These are phyloP conservation scores for Paraconiothyrium sp. DNA, from an alignment of 2,329 filamentous ascomycete species.

Conservation along the genomic window DNA sequence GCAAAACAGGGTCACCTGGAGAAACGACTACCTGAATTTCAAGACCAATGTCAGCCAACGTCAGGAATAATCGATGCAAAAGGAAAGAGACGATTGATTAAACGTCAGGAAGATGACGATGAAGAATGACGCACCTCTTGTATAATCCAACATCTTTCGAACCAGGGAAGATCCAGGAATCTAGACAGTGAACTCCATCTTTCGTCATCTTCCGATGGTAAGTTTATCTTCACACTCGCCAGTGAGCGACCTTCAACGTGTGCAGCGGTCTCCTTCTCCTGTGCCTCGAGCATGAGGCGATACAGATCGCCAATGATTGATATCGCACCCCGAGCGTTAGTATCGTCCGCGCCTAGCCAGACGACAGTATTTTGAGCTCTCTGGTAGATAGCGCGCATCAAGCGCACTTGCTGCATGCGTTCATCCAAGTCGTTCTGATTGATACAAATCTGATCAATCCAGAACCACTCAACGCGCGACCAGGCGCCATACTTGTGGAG, in stretches of 20 bases:
- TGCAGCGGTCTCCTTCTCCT: not conserved
- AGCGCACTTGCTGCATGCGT: constrained; percentile 28
- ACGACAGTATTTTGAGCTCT: constrained; percentile 22
- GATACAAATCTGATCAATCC: constrained; percentile 35
- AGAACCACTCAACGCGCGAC: constrained; percentile 18
- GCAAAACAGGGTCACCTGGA: constrained; percentile 17
- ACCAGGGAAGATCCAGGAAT: constrained; percentile 17
- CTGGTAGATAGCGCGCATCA: constrained; percentile 31
- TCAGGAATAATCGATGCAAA: not conserved
- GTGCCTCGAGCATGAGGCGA: not conserved
- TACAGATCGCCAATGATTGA: constrained; percentile 15
- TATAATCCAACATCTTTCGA: constrained; percentile 24
- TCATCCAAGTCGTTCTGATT: constrained; percentile 29
- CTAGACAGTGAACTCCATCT: constrained; percentile 13
- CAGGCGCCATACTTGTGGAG: constrained; percentile 9
- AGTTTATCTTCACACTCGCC: not conserved
- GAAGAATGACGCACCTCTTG: constrained; percentile 13
- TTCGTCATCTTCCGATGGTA: constrained; percentile 9
- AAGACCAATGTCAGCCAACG: not conserved
- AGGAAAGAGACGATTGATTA: not conserved
- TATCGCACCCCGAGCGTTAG: constrained; percentile 9
- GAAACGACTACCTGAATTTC: constrained; percentile 11
- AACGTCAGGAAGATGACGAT: not conserved
- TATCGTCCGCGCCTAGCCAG: constrained; percentile 19
- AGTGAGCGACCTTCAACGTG: not conserved